Conservation (phyloP, 2,329 filamentous ascomycete species). For the Ceratocystis diversiconidia region DNA sequence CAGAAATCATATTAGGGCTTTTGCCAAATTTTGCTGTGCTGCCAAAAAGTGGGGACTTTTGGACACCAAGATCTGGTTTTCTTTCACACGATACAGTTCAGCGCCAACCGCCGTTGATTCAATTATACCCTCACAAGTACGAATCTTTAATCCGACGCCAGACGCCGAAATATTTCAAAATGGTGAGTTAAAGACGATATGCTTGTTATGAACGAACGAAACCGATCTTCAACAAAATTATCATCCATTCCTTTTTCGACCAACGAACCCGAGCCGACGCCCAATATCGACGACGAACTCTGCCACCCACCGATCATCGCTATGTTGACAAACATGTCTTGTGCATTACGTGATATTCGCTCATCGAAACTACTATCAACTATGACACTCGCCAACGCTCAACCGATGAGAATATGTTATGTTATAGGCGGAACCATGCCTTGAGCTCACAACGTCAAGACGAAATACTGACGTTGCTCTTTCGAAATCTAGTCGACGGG, state of each 20-base stretch:
- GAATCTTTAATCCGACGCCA: conserved; percentile 17
- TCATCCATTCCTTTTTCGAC: not conserved
- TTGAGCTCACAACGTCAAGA: not conserved
- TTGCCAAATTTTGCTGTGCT: conserved; percentile 16
- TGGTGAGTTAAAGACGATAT: conserved; percentile 16
- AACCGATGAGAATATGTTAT: not conserved
- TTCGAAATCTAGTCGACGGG: conserved; percentile 30
- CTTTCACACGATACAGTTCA: conserved; percentile 17
- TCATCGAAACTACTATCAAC: not conserved
- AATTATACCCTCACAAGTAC: conserved; percentile 17
- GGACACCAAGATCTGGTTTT: conserved; percentile 18
- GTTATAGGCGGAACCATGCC: conserved; percentile 5
- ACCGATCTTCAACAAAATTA: conserved; percentile 2
- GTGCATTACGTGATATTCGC: not conserved
- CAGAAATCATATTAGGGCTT: conserved; percentile 18
- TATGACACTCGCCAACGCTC: not conserved
- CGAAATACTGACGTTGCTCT: conserved; percentile 16
- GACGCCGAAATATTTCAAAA: conserved; percentile 19
- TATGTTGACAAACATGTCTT: not conserved
- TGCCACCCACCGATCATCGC: not conserved
- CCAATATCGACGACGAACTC: conserved; percentile 9
- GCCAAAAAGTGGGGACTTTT: conserved; percentile 15
- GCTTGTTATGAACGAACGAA: conserved; percentile 7
- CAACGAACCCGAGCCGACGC: not conserved
- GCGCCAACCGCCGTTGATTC: conserved; percentile 17